Conservation (phyloP, 1,139 yeast species). For the Yamadazyma kanchanaburiensis region DNA sequence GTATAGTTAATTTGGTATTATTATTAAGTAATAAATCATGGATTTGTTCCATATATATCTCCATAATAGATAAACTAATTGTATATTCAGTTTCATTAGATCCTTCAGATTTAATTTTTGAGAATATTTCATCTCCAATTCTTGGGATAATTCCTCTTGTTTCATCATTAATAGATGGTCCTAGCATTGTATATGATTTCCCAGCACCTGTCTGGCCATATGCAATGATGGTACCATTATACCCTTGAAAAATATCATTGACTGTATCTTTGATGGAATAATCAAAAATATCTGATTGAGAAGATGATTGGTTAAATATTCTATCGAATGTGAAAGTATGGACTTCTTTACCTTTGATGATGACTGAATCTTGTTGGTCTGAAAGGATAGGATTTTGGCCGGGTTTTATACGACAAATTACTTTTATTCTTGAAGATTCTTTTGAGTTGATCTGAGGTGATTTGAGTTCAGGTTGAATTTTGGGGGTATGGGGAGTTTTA, state of each 20-base stretch:
- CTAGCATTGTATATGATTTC: conserved; percentile 85
- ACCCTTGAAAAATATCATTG: conserved; percentile 71
- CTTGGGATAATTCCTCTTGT: conserved; percentile 68
- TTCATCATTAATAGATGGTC: conserved; percentile 41
- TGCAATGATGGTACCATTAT: conserved; percentile 81
- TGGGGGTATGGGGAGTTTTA: conserved; percentile 3
- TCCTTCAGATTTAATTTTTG: conserved; percentile 42
- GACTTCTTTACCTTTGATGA: conserved; percentile 27
- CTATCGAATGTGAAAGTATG: conserved; percentile 59
- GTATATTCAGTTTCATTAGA: conserved; percentile 60
- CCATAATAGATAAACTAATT: conserved; percentile 73
- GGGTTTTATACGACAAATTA: conserved; percentile 66
- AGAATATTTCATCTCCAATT: conserved; percentile 64
- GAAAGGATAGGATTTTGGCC: neutral
- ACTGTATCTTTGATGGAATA: conserved; percentile 57
- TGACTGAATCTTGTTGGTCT: no score
- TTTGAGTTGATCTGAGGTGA: neutral
- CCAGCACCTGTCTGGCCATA: conserved; percentile 93
- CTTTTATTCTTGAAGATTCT: conserved; percentile 41
- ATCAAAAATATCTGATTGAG: conserved; percentile 62
- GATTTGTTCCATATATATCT: conserved; percentile 76
- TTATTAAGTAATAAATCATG: conserved; percentile 50
- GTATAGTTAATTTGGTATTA: conserved; percentile 47
- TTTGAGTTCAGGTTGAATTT: neutral
- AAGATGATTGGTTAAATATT: conserved; percentile 49